Evolutionary conservation across 441 rosid species (phyloP).

Genomic region (Erodium texanum): DNA sequence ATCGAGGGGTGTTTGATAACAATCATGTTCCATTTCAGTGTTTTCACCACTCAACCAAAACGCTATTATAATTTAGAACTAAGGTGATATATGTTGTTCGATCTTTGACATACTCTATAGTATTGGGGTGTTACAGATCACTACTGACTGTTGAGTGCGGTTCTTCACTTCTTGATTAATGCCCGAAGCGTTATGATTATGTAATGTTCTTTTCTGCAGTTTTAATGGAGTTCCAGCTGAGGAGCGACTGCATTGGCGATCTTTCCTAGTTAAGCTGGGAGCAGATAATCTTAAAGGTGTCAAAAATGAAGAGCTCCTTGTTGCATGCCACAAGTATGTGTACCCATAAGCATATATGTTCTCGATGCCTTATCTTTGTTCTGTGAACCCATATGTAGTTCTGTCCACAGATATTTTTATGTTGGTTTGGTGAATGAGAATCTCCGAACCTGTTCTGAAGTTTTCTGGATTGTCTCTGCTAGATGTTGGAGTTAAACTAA

Average conservation of each 20-base stretch:
- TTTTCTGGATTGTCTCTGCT: background rate
- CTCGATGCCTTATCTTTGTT: constrained; percentile 8
- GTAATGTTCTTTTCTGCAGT: constrained; percentile 28
- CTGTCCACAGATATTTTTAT: no score
- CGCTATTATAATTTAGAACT: background rate
- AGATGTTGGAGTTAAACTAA: background rate
- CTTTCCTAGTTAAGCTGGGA: constrained; percentile 86
- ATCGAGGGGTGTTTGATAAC: no score
- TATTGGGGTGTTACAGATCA: constrained; percentile 9
- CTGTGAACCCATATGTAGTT: no score
- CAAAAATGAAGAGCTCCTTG: constrained; percentile 86
- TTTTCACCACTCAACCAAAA: constrained; percentile 3
- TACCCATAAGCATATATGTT: background rate
- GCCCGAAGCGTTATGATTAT: constrained; percentile 1
- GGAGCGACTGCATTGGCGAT: constrained; percentile 82
- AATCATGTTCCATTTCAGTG: background rate
- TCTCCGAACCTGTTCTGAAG: background rate
- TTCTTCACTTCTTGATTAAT: background rate
- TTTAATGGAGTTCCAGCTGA: constrained; percentile 94
- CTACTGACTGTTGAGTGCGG: background rate
- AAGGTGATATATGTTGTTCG: background rate
- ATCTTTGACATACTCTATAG: background rate
- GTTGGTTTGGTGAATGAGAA: no score
- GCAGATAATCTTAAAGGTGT: constrained; percentile 88
- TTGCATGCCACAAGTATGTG: constrained; percentile 87